Percentiles rank a stretch among this genome's conserved stretches.
phyloP scores from a whole-genome alignment of 2,329 filamentous ascomycete species.

The Myriosclerotinia curreyana region DNA sequence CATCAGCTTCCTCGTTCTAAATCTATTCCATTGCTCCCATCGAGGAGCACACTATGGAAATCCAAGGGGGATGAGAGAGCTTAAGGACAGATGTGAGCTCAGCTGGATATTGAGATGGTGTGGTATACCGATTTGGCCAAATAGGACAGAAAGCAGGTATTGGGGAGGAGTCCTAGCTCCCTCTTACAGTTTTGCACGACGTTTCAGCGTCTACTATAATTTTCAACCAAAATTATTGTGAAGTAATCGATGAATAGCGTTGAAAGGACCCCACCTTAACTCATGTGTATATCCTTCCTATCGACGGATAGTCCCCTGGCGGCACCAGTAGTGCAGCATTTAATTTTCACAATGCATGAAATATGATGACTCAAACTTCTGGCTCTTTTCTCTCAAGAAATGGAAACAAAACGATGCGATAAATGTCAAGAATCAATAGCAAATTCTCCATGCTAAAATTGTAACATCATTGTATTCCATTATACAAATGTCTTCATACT shows the following conservation, averaged over 20 bases:
- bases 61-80: too few relatives aligned
- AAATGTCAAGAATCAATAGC: not conserved
- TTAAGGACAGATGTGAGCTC: too few relatives aligned
- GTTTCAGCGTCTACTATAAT: too few relatives aligned
- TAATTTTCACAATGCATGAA: not conserved
- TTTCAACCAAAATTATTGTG: not conserved
- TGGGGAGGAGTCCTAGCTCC: too few relatives aligned
- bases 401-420: not conserved
- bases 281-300: not conserved
- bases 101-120: not conserved
- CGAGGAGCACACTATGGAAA: not conserved
- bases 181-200: too few relatives aligned
- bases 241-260: rapidly evolving
- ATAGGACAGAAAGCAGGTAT: too few relatives aligned
- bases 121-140: not conserved
- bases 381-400: not conserved
- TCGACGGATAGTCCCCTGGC: not conserved
- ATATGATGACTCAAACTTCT: not conserved
- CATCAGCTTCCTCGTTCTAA: too few relatives aligned
- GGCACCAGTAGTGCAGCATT: not conserved
- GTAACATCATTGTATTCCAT: slow-evolving; percentile 24
- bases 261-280: too few relatives aligned
- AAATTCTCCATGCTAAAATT: not conserved
- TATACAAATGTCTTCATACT: slow-evolving; percentile 33
- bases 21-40: too few relatives aligned